Evolutionary conservation across 306 rosid species (phyloP), one percentile per base, ranked within the genome.

Genomic region (Quercus cerris): DNA sequence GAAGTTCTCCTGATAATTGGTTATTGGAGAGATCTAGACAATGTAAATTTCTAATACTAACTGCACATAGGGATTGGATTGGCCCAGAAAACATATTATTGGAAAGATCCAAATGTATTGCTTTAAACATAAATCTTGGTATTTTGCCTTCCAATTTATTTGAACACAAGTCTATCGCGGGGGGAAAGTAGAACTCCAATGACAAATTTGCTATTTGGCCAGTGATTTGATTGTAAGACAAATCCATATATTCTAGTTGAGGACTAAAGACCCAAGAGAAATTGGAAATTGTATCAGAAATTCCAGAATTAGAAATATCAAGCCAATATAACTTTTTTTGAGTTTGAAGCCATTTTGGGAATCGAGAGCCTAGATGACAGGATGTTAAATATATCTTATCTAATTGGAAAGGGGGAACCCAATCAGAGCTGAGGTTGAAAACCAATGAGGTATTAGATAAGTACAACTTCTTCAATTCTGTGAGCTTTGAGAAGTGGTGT

Each of bases 341-440:
- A 35, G 44, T 35, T 35, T 35, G 44, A 35, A 35, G 44, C 85
- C 85, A 82, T 5, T 56, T 63, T 3, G 85, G 85, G 18, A 35
- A 35, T 6, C 0, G 9, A 35, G 44, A 6, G 44, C 44, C 44
- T 35, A 35, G 44, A 35, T 35, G 44, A 35, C 9, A 35, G 0
- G 44, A 6, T 0, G 0, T 6, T 35, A 35, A 35, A 35, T 35
- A 35, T 35, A 35, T 35, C 44, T 35, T 35, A 35, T 35, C 44
- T 35, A 35, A 35, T 6, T 35, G 9, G 9, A 35, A 35, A 6
- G 44, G 44, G n/a, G 44, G 44, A 6, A 35, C 2, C 44, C 44
- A 35, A 35, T 35, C 9, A 6, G 44, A 35, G 9, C 44, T 35
- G 0, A 35, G 44, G 44, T 35, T 35, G 44, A 35, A 35, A 35